Evolutionary conservation across 345 rosid genomes (phyloP).

Genomic region (Nasturtium officinale): DNA sequence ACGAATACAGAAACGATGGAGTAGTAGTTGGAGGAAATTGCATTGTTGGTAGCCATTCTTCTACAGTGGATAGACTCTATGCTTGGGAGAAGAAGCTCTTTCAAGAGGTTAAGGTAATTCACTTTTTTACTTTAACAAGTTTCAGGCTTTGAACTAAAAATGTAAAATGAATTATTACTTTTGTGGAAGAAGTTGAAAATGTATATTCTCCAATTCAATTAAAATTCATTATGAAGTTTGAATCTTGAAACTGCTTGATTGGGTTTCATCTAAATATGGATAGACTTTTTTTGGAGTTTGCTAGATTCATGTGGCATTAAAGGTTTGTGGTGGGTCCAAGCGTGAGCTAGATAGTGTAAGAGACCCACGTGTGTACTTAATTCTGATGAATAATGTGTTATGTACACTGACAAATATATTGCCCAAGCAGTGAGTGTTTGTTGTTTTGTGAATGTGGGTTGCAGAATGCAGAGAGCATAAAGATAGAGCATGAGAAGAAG

Average conservation of each 20-base stretch:
- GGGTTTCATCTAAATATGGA: slow-evolving; percentile 33
- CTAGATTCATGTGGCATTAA: slow-evolving; percentile 24
- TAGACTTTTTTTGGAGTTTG: slow-evolving; percentile 19
- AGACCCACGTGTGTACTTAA: slow-evolving; percentile 43
- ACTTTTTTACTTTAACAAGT: slow-evolving; percentile 3
- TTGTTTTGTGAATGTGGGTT: slow-evolving; percentile 38
- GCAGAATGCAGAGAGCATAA: slow-evolving; percentile 68
- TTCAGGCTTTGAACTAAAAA: background rate
- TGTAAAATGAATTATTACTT: background rate
- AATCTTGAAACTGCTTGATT: slow-evolving; percentile 34
- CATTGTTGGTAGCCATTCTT: slow-evolving; percentile 64
- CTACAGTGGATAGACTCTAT: slow-evolving; percentile 79
- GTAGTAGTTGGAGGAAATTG: slow-evolving; percentile 31
- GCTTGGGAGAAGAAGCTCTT: slow-evolving; percentile 97
- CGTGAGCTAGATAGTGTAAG: slow-evolving; percentile 38
- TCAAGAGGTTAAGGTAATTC: slow-evolving; percentile 85
- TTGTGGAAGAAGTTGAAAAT: background rate
- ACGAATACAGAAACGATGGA: slow-evolving; percentile 50
- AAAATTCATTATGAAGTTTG: slow-evolving; percentile 13
- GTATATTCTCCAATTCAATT: background rate
- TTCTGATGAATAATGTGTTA: slow-evolving; percentile 11
- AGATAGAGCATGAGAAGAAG: slow-evolving; percentile 85
- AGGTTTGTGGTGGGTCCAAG: slow-evolving; percentile 41
- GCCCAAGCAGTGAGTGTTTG: slow-evolving; percentile 20
- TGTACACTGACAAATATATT: slow-evolving; percentile 31